phyloP scores from a whole-genome alignment of 257 asterid species.

The Knoxia roxburghii region DNA sequence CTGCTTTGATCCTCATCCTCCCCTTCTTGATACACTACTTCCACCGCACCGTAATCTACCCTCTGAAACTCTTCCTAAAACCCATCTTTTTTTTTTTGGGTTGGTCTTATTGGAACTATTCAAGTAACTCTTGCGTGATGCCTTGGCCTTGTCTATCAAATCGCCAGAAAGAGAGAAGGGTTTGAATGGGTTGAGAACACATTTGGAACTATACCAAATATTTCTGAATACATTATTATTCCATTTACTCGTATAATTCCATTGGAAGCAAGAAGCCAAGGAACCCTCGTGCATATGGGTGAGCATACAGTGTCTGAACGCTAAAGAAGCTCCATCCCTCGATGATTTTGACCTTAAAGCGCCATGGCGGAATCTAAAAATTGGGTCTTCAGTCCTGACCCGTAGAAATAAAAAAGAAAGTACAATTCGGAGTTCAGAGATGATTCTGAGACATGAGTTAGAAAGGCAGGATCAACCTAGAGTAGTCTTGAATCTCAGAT shows the following conservation, averaged over 20 bases:
- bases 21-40: slow-evolving; percentile 56
- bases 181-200: slow-evolving; percentile 43
- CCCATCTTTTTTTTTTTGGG: no score
- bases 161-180: slow-evolving; percentile 45
- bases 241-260: slow-evolving; percentile 39
- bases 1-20: slow-evolving; percentile 39
- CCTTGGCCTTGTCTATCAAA: slow-evolving; percentile 25
- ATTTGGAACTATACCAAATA: slow-evolving; percentile 30
- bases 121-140: slow-evolving; percentile 17
- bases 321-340: slow-evolving; percentile 49
- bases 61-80: slow-evolving; percentile 32
- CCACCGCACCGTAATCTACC: slow-evolving; percentile 58
- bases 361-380: slow-evolving; percentile 43
- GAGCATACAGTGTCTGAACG: slow-evolving; percentile 63
- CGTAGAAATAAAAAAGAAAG: no score
- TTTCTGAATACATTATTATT: slow-evolving; percentile 33
- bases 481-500: no score
- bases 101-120: slow-evolving; percentile 21
- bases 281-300: slow-evolving; percentile 59
- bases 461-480: no score
- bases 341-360: slow-evolving; percentile 82
- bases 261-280: slow-evolving; percentile 33
- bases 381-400: neutral
- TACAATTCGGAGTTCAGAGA: no score
- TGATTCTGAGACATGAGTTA: no score